Evolutionary conservation across 108 stramenopile species (phyloP).

Genomic region (Cyclotella kingstonii): DNA sequence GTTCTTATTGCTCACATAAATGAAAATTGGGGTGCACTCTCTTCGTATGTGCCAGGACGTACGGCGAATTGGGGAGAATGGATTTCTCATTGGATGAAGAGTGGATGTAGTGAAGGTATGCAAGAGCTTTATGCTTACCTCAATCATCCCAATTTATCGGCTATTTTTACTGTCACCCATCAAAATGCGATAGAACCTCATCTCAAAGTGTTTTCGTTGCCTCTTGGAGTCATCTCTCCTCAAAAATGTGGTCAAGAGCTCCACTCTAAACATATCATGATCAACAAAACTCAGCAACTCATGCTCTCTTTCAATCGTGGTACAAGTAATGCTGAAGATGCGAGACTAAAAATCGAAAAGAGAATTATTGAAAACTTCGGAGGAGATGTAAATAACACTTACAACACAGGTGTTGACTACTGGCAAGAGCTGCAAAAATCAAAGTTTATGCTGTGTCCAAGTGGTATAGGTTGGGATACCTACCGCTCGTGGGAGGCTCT

Average conservation of each 20-base stretch:
- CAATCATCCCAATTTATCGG: slow-evolving; percentile 39
- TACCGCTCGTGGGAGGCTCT: slow-evolving; percentile 59
- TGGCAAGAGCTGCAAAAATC: slow-evolving; percentile 16
- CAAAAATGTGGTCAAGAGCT: background rate
- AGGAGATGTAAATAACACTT: slow-evolving; percentile 18
- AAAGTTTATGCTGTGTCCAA: slow-evolving; percentile 55
- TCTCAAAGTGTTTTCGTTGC: slow-evolving; percentile 51
- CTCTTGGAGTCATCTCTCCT: slow-evolving; percentile 19
- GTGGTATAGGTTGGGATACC: slow-evolving; percentile 55
- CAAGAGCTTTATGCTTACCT: slow-evolving; percentile 39
- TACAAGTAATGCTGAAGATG: slow-evolving; percentile 12
- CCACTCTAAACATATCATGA: background rate
- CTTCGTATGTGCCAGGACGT: slow-evolving; percentile 27
- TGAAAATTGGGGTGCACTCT: slow-evolving; percentile 55
- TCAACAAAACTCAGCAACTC: slow-evolving; percentile 31
- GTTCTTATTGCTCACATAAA: slow-evolving; percentile 41
- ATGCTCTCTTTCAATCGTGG: slow-evolving; percentile 31
- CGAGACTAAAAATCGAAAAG: too few species aligned
- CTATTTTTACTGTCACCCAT: slow-evolving; percentile 46
- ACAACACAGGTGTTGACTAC: slow-evolving; percentile 13
- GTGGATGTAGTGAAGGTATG: slow-evolving; percentile 9
- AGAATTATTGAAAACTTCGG: slow-evolving; percentile 53
- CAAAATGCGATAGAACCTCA: slow-evolving; percentile 42
- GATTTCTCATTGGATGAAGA: slow-evolving; percentile 1
- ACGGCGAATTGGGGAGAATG: slow-evolving; percentile 41